These are phyloP conservation scores for Scopulariopsis brevicaulis DNA, from an alignment of 2,329 filamentous ascomycete genomes.

Conservation along the genomic window DNA sequence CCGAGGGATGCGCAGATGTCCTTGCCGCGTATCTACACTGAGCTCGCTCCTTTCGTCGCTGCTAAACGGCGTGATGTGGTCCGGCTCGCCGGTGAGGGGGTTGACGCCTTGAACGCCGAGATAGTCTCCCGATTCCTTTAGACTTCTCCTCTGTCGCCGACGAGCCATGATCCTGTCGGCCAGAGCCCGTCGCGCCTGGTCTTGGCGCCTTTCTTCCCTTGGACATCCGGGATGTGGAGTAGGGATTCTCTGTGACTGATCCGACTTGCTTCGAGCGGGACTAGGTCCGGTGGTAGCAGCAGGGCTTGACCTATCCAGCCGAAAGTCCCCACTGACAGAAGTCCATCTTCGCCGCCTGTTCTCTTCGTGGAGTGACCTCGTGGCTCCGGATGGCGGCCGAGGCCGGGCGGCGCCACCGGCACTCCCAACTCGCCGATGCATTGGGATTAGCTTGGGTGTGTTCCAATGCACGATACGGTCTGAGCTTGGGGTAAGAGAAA, in stretches of 20 bases:
- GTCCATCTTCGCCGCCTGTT: neutral
- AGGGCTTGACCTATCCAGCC: neutral
- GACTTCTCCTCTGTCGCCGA: slow-evolving; percentile 22
- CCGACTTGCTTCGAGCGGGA: neutral
- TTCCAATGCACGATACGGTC: slow-evolving; percentile 23
- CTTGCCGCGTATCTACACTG: slow-evolving; percentile 17
- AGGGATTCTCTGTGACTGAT: neutral
- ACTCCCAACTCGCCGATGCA: slow-evolving; percentile 7
- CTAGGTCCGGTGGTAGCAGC: neutral
- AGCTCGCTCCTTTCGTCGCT: slow-evolving; percentile 25
- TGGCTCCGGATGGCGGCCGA: slow-evolving; percentile 11
- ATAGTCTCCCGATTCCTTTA: slow-evolving; percentile 45
- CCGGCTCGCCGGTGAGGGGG: slow-evolving; percentile 40
- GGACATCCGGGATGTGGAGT: neutral
- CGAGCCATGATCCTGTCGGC: slow-evolving; percentile 19
- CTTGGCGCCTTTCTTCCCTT: neutral
- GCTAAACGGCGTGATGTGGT: slow-evolving; percentile 36
- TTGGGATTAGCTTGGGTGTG: slow-evolving; percentile 16
- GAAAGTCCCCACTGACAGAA: slow-evolving; percentile 4
- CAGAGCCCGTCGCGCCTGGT: slow-evolving; percentile 11
- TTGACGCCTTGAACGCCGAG: slow-evolving; percentile 48
- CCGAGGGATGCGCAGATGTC: slow-evolving; percentile 18
- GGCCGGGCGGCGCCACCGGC: neutral
- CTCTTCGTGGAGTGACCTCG: slow-evolving; percentile 6
- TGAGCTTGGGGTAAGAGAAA: slow-evolving; percentile 13